Evolutionary conservation across 495 filamentous ascomycete species (phyloP).

Genomic region (Penicillium waksmanii): DNA sequence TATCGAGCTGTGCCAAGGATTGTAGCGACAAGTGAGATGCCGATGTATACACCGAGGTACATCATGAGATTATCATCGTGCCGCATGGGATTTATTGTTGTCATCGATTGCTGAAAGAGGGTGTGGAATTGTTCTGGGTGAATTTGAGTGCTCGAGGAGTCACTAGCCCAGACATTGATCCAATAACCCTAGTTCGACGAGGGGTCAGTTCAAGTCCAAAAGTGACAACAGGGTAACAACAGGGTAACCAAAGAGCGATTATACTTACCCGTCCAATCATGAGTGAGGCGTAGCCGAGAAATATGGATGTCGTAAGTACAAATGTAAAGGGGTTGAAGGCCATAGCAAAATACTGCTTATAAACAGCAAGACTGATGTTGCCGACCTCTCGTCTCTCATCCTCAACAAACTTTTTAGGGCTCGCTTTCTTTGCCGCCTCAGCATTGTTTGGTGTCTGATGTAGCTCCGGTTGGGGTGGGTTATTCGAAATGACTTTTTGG

Average conservation of each 20-base stretch:
- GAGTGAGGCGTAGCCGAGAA: conserved; percentile 28
- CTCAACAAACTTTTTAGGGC: conserved; percentile 70
- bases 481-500: conserved; percentile 35
- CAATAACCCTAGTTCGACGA: conserved; percentile 60
- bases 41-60: conserved; percentile 71
- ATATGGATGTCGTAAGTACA: conserved; percentile 19
- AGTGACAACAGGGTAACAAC: no score
- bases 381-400: conserved; percentile 73
- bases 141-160: conserved; percentile 25
- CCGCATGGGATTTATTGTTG: not conserved
- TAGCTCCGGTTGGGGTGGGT: conserved; percentile 32
- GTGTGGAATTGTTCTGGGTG: conserved; percentile 24
- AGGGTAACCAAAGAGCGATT: not conserved
- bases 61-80: conserved; percentile 45
- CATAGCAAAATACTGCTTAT: conserved; percentile 66
- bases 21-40: conserved; percentile 58
- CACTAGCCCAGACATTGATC: conserved; percentile 68
- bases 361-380: conserved; percentile 63
- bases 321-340: conserved; percentile 54
- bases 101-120: conserved; percentile 29
- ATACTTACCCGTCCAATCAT: conserved; percentile 38
- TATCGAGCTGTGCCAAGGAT: conserved; percentile 61
- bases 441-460: conserved; percentile 34
- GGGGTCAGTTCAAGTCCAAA: not conserved
- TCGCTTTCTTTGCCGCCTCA: conserved; percentile 40